phyloP scores from a whole-genome alignment of 2,329 filamentous ascomycete species.

The Alternaria conjuncta region DNA sequence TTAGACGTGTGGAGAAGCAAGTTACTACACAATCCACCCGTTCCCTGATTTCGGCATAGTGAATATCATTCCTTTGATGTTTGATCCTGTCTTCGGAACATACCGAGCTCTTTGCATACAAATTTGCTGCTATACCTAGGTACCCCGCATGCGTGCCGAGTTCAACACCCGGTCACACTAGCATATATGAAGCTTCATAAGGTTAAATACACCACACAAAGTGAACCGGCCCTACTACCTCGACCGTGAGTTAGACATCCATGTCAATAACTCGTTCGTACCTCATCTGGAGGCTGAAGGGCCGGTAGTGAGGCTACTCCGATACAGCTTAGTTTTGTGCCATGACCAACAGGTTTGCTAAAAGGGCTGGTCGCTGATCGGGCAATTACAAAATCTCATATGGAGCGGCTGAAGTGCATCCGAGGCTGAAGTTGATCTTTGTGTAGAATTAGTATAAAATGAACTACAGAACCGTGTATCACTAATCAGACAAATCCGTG shows the following conservation, averaged over 20 bases:
- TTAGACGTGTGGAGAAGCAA: neutral
- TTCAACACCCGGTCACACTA: neutral
- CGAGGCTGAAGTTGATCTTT: neutral
- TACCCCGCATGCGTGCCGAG: neutral
- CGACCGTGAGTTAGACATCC: neutral
- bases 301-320: neutral
- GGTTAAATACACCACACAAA: neutral
- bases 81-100: neutral
- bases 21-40: neutral
- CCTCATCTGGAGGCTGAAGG: neutral
- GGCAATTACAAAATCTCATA: neutral
- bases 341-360: neutral
- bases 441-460: neutral
- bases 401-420: neutral
- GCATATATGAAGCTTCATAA: neutral
- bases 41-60: neutral
- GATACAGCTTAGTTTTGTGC: neutral
- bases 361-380: neutral
- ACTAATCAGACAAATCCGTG: neutral
- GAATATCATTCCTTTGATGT: neutral
- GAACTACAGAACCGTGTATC: neutral
- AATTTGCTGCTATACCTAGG: neutral
- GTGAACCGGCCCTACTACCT: neutral
- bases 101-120: neutral
- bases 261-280: neutral